Evolutionary conservation across 1,284 basidiomycete genomes (phyloP).

Genomic region (Ceratobasidium sp.): DNA sequence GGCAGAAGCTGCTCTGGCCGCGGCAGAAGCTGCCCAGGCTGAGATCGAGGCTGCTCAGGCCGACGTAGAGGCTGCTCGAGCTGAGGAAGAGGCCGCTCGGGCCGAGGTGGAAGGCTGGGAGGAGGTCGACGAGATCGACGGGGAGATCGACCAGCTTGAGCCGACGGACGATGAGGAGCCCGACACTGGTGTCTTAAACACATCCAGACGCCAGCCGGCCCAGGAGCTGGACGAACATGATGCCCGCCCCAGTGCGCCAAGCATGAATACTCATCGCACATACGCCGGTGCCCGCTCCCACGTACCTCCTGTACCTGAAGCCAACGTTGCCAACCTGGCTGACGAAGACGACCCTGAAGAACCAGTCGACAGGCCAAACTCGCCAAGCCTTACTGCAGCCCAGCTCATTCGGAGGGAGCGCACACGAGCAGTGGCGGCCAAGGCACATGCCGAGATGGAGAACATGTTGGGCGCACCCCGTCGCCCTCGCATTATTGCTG

Average conservation of each 20-base stretch:
- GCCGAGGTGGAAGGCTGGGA: not conserved
- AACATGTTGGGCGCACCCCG: not conserved
- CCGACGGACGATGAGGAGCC: slow-evolving; percentile 2
- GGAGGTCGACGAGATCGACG: not conserved
- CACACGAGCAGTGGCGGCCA: not conserved
- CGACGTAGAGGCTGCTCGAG: not conserved
- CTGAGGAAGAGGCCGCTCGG: not conserved
- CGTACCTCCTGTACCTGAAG: not conserved
- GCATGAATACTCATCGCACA: not conserved
- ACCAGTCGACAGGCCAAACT: not conserved
- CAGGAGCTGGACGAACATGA: not conserved
- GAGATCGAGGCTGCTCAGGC: too few relatives aligned
- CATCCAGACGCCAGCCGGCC: not conserved
- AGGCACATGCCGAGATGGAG: not conserved
- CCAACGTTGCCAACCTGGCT: not conserved
- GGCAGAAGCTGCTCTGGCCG: not conserved
- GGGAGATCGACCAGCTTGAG: not conserved
- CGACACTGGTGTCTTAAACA: not conserved
- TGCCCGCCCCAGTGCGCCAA: not conserved
- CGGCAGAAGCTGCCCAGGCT: not conserved
- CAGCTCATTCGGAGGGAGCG: not conserved
- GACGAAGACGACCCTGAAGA: not conserved
- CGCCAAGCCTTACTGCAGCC: not conserved
- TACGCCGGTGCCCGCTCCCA: slow-evolving; percentile 3
- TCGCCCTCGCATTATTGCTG: not conserved